Percentiles rank a stretch among this genome's conserved stretches.
Evolutionary conservation across 2,329 filamentous ascomycete species (phyloP).

Genomic region (Calonectria hawksworthii): DNA sequence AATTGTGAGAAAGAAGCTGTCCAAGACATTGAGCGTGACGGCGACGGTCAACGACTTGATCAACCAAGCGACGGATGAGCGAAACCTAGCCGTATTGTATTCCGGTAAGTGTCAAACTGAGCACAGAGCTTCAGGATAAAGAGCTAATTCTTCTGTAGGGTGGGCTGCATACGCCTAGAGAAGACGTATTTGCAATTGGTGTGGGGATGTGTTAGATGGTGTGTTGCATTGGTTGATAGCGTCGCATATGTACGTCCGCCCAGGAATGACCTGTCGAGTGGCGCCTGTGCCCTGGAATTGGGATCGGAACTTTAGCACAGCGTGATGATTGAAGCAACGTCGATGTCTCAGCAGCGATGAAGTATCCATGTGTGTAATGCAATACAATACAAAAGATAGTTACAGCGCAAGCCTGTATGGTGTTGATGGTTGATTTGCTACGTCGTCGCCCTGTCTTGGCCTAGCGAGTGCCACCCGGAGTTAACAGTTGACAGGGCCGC

Average conservation of each 20-base stretch:
- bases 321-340: neutral
- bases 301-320: neutral
- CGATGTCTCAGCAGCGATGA: neutral
- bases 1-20: slow-evolving; percentile 95
- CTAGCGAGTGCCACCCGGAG: slow-evolving; percentile 5
- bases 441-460: neutral
- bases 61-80: slow-evolving; percentile 93
- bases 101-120: slow-evolving; percentile 67
- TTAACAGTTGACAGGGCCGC: slow-evolving; percentile 17
- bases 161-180: slow-evolving; percentile 63
- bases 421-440: neutral
- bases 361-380: neutral
- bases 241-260: neutral
- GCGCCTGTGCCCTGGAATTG: slow-evolving; percentile 2
- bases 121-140: too few species aligned
- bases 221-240: slow-evolving; percentile 9
- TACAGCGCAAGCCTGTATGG: neutral
- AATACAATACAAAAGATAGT: neutral
- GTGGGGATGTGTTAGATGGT: slow-evolving; percentile 1
- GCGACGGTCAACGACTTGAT: slow-evolving; percentile 98
- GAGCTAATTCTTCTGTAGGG: slow-evolving; percentile 50
- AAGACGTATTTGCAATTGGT: neutral
- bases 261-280: slow-evolving; percentile 4
- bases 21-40: slow-evolving; percentile 92
- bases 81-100: slow-evolving; percentile 92